Evolutionary conservation across 345 rosid genomes (phyloP), one percentile per base, ranked within the genome.

Genomic region (Gossypium turneri): DNA sequence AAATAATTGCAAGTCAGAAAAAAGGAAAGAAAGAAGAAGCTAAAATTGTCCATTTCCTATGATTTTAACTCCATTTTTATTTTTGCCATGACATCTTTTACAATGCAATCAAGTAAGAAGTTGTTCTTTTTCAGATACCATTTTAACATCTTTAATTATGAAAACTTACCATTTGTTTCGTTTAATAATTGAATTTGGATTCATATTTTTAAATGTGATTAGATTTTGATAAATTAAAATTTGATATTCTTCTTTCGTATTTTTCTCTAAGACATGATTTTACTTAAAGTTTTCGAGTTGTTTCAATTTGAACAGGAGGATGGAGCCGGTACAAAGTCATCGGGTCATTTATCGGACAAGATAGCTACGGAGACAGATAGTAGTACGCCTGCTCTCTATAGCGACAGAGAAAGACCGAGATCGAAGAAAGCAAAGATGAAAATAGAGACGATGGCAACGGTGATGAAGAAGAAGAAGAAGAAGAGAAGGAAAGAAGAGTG

Each of bases 351-450:
- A 12, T 83, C 90, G 4, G 97, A 88, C 72, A 87, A 82, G 82
- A 71, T 78, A 48, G 88, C 78, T 29, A 75, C 79, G 79, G 97
- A 92, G 11, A 88, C 97, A 47, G 94, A 90, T 10, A 92, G 97
- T 34, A 92, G 95, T 81, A 94, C 97, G 9, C 97, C 97, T 15
- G 97, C 92, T 7, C 73, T 90, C 15, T 86, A 85, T 66, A 93
- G 90, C 19, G 84, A 86, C 7, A 82, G 83, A 64, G 85, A 84
- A 22, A 85, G 84, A 62, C 9, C 51, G 12, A 80, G 80, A 78
- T 62, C 84, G 27, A 85, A 81, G 77, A 85, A 85, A 17, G 11
- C 66, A 81, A 87, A 81, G 86, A 85, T 38, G 78, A 84, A 80
- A 80, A 82, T 43, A 84, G 81, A 83, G 64, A 58, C 63, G 16